A percentile compares a stretch with the other conserved stretches of the same genome.
Evolutionary conservation across 768 basidiomycete species (phyloP).

Genomic region (Podaxis carcinomalis): DNA sequence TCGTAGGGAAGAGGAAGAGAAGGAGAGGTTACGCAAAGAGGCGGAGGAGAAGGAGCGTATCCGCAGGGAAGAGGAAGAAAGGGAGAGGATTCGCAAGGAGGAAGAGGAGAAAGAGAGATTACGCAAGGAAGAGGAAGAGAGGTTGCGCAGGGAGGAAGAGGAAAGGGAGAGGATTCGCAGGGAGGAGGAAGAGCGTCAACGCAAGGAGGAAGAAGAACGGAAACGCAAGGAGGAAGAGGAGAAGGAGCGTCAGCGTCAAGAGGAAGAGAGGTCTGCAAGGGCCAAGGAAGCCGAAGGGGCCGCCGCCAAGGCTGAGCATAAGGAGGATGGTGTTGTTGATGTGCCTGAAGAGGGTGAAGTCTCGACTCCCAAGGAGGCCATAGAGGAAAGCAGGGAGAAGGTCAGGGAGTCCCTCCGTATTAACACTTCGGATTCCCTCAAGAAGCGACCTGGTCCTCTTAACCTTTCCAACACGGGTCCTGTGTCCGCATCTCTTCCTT

Average conservation of each 20-base stretch:
- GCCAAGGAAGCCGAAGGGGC: slow-evolving; percentile 16
- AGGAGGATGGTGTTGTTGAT: slow-evolving; percentile 43
- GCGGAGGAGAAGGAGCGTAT: slow-evolving; percentile 27
- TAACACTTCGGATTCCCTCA: slow-evolving; percentile 47
- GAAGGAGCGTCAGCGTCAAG: slow-evolving; percentile 31
- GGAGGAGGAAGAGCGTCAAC: slow-evolving; percentile 29
- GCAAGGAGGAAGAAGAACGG: slow-evolving; percentile 29
- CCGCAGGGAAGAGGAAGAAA: slow-evolving; percentile 25
- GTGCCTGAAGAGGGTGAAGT: slow-evolving; percentile 35
- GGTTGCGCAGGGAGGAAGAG: slow-evolving; percentile 24
- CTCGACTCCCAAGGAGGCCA: slow-evolving; percentile 33
- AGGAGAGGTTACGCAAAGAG: slow-evolving; percentile 26
- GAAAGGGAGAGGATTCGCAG: slow-evolving; percentile 17
- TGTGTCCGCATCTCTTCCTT: slow-evolving; percentile 46
- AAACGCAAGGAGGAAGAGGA: slow-evolving; percentile 28
- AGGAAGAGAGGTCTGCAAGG: slow-evolving; percentile 40
- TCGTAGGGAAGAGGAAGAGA: slow-evolving; percentile 42
- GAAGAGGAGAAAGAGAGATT: slow-evolving; percentile 26
- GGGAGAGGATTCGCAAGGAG: slow-evolving; percentile 16
- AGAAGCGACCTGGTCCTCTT: slow-evolving; percentile 67
- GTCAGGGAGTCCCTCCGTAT: slow-evolving; percentile 59
- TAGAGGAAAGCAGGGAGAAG: slow-evolving; percentile 38
- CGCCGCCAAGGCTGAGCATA: slow-evolving; percentile 20
- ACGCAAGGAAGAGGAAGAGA: slow-evolving; percentile 27
- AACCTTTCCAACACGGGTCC: slow-evolving; percentile 57